Evolutionary conservation across 2,329 filamentous ascomycete species (phyloP).

Genomic region (Colletotrichum gloeosporioides): DNA sequence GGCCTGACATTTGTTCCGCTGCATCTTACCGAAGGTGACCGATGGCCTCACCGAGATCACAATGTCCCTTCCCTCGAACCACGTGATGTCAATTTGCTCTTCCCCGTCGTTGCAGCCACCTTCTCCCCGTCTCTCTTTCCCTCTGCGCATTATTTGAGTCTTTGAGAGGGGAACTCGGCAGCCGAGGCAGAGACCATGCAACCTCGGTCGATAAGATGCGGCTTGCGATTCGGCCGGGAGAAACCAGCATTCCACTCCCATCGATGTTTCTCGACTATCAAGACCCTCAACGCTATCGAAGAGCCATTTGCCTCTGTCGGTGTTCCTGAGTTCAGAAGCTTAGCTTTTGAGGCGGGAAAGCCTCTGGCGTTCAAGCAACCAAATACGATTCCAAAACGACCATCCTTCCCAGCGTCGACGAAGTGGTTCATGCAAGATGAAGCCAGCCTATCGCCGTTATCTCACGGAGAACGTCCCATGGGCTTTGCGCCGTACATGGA

Average conservation of each 20-base stretch:
- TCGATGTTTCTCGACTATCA: neutral
- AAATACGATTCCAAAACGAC: conserved; percentile 22
- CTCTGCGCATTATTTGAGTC: neutral
- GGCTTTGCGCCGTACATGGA: conserved; percentile 22
- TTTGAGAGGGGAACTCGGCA: neutral
- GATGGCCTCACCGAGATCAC: neutral
- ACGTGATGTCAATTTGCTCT: neutral
- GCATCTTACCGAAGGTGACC: neutral
- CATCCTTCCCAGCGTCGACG: conserved; percentile 25
- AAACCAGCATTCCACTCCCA: neutral
- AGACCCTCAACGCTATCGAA: neutral
- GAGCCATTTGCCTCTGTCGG: neutral
- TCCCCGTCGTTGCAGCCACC: neutral
- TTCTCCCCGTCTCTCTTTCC: neutral
- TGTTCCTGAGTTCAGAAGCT: conserved; percentile 1
- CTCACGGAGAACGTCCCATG: neutral
- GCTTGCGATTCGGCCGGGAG: neutral
- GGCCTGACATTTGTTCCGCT: neutral
- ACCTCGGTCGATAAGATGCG: neutral
- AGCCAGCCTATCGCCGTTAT: neutral
- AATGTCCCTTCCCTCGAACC: neutral
- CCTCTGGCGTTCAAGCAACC: conserved; percentile 25
- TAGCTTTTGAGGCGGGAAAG: neutral
- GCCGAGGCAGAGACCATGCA: neutral
- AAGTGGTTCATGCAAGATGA: conserved; percentile 31